Evolutionary conservation across 2,329 filamentous ascomycete species (phyloP), one percentile per base, ranked within the genome.

Genomic region (Fusarium verrucosum): DNA sequence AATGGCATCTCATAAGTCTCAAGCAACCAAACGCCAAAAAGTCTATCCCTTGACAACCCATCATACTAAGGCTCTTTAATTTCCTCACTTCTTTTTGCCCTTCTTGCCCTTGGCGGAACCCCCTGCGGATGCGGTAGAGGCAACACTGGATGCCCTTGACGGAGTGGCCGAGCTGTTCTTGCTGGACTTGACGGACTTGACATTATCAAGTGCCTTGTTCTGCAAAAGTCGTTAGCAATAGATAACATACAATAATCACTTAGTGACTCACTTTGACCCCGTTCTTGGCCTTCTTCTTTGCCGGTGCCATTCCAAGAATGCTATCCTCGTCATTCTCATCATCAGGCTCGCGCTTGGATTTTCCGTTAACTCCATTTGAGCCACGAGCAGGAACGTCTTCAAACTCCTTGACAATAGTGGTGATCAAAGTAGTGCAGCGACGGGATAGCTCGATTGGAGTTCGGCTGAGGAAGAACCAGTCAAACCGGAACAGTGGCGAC

Each of bases 391-490:
- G 83, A 33, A 81, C 77, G 51, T 90, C 88, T 74, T 97, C 94
- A 77, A 97, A 97, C 78, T 99, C 95, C 77, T 95, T 91, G 49
- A 95, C 91, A 43, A 99, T 92, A 0, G 95, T 96, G 32, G 94
- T 96, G 65, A 99, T 87, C 49, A 99, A 85, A 2, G 96, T 99
- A 28, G 92, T 96, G 80, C 95, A 98, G 49, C 96, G 88, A 70
- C 95, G 89, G 62, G 92, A 91, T 70, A 99, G 90, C 78, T 99
- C 95, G 45, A 94, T 89, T 0, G 95, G 92, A 5, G 94, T 99
- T 41, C 95, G 88, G 76, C 92, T 96, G 36, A 99, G 85, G 83
- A 99, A 97, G 82, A 99, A 99, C 96, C 96, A 99, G 76, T 99
- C 95, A 72, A 99, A 99, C 35, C 95, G 89, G 85, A 99, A 99